Base-by-base conservation (phyloP, 2,329 filamentous ascomycete genomes). In the Knufia petricola region DNA sequence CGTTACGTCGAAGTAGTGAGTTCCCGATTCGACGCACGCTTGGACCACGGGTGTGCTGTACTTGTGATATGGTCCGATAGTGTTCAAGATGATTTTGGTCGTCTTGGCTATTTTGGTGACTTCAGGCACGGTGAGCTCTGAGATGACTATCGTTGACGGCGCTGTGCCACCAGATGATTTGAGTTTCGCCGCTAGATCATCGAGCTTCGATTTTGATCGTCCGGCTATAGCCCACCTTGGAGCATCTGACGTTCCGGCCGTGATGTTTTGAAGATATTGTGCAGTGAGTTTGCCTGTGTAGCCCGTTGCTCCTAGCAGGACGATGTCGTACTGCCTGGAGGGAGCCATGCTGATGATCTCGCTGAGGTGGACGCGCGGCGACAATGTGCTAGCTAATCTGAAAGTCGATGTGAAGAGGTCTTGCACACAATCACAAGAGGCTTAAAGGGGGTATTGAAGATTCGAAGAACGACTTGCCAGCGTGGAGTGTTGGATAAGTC, bases 201-300 rank as follows among this genome's bases (percentile, higher is more conserved):
- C 76, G 3, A 96, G 75, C 65, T 95, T 95, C 42, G 73, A 69
- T 42, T 75, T 70, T n/a, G 85, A 89, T 21, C 89, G 84, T 24
- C 89, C 89, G 39, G 87, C 86, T 48, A 95, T 72, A 12, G 87
- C 89, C 89, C 89, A 95, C 70, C 80, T 87, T 53, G 94, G 65
- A 62, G 87, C 78, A 15, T 84, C 86, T 0, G 88, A 84, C 1
- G 87, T 71, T 55, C 78, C 69, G 12, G 74, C 74, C 46, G 80
- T 74, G 59, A 95, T n/a, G n/a, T n/a, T n/a, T n/a, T n/a, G n/a
- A n/a, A n/a, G 83, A 65, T 92, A 80, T 63, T 94, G 82, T 23
- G 82, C 82, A 2, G 81, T 81, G 57, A 85, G 74, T 55, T 79
- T 82, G 32, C 89, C 89, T 0, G 89, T 95, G 66, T 94, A 95